phyloP scores from a whole-genome alignment of 2,329 filamentous ascomycete species.

The Fusarium pseudonygamai region DNA sequence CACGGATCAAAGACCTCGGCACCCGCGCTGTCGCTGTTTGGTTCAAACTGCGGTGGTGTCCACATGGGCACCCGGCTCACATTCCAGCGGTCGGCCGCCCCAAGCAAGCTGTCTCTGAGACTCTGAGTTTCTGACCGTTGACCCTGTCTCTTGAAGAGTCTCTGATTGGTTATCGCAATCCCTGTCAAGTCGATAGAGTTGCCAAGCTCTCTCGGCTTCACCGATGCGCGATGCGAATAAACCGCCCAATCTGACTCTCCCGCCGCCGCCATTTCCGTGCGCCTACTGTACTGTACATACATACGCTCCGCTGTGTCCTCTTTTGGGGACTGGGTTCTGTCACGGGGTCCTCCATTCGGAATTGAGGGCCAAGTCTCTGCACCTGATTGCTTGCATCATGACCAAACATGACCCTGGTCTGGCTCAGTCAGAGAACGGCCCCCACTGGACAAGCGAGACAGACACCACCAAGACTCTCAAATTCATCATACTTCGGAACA shows the following conservation, averaged over 20 bases:
- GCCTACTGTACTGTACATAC: too few species aligned
- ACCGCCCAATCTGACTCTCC: constrained; percentile 32
- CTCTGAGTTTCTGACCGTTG: constrained; percentile 19
- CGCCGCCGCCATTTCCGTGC: constrained; percentile 28
- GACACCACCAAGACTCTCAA: neutral
- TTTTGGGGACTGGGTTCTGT: constrained; percentile 33
- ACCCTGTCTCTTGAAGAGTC: constrained; percentile 1
- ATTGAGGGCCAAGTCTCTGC: constrained; percentile 1
- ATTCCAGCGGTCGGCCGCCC: constrained; percentile 41
- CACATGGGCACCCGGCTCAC: constrained; percentile 23
- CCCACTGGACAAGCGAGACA: constrained; percentile 3
- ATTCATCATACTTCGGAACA: constrained; percentile 1
- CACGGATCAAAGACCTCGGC: constrained; percentile 15
- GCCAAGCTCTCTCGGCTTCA: constrained; percentile 40
- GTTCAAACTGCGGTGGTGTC: constrained; percentile 13
- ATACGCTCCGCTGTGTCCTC: constrained; percentile 25
- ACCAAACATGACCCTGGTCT: neutral
- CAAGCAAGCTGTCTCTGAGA: constrained; percentile 17
- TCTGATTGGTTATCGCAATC: constrained; percentile 27
- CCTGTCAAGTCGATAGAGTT: constrained; percentile 38
- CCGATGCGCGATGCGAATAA: constrained; percentile 41
- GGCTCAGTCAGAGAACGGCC: neutral
- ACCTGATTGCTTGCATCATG: constrained; percentile 19
- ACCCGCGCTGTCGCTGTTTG: constrained; percentile 10
- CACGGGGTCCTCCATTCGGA: constrained; percentile 22